Conservation (phyloP, 2,329 filamentous ascomycete genomes). For the Botrytis tulipae region DNA sequence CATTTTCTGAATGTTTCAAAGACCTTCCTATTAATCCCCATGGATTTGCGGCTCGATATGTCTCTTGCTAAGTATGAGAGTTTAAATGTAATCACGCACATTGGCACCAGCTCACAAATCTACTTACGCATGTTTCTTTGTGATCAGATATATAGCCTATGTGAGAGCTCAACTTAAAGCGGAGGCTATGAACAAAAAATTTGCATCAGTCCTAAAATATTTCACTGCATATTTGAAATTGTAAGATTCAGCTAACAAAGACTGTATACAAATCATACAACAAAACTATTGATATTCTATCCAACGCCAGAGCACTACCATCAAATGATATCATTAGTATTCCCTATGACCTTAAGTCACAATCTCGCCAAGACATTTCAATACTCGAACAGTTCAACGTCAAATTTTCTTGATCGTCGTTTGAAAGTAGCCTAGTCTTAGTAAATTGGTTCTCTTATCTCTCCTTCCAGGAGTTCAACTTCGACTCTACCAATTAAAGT, state of each 20-base stretch:
- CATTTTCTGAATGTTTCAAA: background rate
- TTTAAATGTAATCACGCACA: background rate
- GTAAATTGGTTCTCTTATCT: background rate
- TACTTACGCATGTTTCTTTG: too few species aligned
- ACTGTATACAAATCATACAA: background rate
- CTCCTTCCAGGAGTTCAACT: background rate
- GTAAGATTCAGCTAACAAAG: background rate
- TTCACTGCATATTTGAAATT: background rate
- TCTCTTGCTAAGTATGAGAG: too few species aligned
- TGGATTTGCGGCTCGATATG: background rate
- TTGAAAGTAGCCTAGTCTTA: too few species aligned
- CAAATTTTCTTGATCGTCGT: too few species aligned
- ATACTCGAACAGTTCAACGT: too few species aligned
- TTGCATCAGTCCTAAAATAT: background rate
- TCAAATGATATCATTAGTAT: background rate
- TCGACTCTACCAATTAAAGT: background rate
- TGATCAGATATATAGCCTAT: background rate
- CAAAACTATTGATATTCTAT: background rate
- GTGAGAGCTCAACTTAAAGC: background rate
- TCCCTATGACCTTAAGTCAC: background rate
- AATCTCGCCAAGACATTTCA: background rate
- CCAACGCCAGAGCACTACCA: background rate
- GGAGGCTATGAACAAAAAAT: background rate
- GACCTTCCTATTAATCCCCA: accelerated
- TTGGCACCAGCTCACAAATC: background rate